These are phyloP conservation scores for Fraxinus quadrangulata DNA, from an alignment of 257 asterid genomes.

Conservation along the genomic window DNA sequence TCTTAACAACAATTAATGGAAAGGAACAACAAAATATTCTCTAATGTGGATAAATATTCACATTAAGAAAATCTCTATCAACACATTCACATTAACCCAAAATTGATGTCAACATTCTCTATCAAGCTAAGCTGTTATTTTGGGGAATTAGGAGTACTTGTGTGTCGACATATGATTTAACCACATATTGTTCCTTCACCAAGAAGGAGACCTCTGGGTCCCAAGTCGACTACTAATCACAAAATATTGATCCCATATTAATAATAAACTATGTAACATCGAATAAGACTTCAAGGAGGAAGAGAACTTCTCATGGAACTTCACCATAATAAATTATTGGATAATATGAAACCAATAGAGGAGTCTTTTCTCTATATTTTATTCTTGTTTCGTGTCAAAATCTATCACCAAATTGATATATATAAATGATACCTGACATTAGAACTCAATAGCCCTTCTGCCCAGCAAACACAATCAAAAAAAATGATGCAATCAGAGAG, in stretches of 20 bases:
- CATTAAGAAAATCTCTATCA: background rate
- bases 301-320: conserved; percentile 37
- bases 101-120: conserved; percentile 16
- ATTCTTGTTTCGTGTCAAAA: conserved; percentile 27
- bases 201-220: background rate
- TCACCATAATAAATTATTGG: conserved; percentile 20
- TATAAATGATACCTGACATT: conserved; percentile 18
- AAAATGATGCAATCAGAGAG: conserved; percentile 51
- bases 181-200: background rate
- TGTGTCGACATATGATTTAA: conserved; percentile 10
- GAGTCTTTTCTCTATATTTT: conserved; percentile 32
- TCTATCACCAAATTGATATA: conserved; percentile 21
- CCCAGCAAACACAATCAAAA: conserved; percentile 15
- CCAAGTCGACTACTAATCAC: conserved; percentile 15
- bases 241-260: conserved; percentile 5
- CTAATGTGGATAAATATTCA: background rate
- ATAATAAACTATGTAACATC: conserved; percentile 23
- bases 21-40: background rate
- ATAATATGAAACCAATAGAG: conserved; percentile 28
- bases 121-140: conserved; percentile 5
- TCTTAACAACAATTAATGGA: background rate
- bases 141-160: background rate
- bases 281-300: conserved; percentile 47
- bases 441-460: conserved; percentile 22
- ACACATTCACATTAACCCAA: background rate